These are phyloP conservation scores for Boechera stricta DNA, from an alignment of 345 rosid species.

Conservation along the genomic window DNA sequence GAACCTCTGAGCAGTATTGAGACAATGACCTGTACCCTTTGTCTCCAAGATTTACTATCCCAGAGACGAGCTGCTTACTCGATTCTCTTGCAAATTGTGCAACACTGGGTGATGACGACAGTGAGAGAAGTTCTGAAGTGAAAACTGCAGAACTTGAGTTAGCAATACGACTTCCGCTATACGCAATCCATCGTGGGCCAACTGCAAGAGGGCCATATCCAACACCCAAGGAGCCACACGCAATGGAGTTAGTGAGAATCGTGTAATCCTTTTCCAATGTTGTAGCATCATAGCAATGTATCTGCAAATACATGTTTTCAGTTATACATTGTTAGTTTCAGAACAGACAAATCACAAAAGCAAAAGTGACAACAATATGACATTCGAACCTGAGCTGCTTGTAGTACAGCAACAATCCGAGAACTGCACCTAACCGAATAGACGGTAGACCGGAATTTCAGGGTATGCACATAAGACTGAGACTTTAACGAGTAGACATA, in stretches of 20 bases:
- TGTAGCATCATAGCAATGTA: constrained; percentile 75
- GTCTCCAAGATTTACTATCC: constrained; percentile 87
- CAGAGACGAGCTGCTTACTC: constrained; percentile 89
- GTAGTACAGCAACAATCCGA: constrained; percentile 86
- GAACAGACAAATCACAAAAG: constrained; percentile 8
- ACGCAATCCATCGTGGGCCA: constrained; percentile 96
- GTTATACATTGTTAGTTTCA: constrained; percentile 26
- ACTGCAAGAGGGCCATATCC: constrained; percentile 97
- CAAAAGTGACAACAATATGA: constrained; percentile 1
- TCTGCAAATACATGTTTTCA: constrained; percentile 56
- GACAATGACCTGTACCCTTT: constrained; percentile 74
- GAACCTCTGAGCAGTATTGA: constrained; percentile 74
- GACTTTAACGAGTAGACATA: constrained; percentile 81
- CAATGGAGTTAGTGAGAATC: constrained; percentile 72
- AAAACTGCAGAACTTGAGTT: constrained; percentile 58
- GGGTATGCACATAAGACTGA: constrained; percentile 69
- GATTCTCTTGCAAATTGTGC: constrained; percentile 88
- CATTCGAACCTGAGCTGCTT: constrained; percentile 71
- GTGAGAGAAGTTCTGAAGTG: constrained; percentile 65
- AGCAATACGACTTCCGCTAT: constrained; percentile 73
- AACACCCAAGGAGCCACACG: constrained; percentile 56
- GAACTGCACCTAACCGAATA: constrained; percentile 89
- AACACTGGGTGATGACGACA: constrained; percentile 59
- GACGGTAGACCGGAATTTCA: constrained; percentile 77
- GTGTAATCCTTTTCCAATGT: constrained; percentile 67